Percentiles rank a stretch among this genome's conserved stretches.
Conservation (phyloP, 2,329 filamentous ascomycete species). For the Fusarium sp. region DNA sequence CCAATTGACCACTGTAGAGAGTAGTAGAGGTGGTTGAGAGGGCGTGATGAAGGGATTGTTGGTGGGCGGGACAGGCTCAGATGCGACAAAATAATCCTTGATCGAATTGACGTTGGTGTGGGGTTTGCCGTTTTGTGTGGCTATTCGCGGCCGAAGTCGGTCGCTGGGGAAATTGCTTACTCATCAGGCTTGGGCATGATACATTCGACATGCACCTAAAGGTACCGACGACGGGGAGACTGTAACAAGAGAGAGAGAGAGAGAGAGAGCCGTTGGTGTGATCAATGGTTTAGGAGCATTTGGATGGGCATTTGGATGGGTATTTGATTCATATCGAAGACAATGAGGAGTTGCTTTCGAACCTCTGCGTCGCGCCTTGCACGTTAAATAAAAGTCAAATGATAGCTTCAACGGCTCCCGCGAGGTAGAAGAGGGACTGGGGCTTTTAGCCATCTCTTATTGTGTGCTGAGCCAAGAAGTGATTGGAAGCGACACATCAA, state of each 20-base stretch:
- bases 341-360: not conserved
- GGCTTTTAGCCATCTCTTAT: not conserved
- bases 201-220: too few relatives aligned
- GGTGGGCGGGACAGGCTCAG: not conserved
- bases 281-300: too few relatives aligned
- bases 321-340: not conserved
- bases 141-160: constrained; percentile 8
- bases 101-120: constrained; percentile 5
- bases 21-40: not conserved
- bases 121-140: not conserved
- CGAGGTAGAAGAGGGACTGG: not conserved
- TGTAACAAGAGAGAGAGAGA: too few relatives aligned
- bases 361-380: not conserved
- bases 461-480: not conserved
- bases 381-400: not conserved
- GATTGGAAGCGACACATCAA: not conserved
- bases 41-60: not conserved
- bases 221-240: not conserved
- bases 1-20: constrained; percentile 19
- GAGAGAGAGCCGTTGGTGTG: not conserved
- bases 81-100: constrained; percentile 11
- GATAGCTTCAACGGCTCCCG: not conserved
- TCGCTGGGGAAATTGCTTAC: not conserved
- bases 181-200: not conserved
- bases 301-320: accelerated